phyloP scores from a whole-genome alignment of 2,329 filamentous ascomycete genomes.

The Ambrosiella cleistominuta region DNA sequence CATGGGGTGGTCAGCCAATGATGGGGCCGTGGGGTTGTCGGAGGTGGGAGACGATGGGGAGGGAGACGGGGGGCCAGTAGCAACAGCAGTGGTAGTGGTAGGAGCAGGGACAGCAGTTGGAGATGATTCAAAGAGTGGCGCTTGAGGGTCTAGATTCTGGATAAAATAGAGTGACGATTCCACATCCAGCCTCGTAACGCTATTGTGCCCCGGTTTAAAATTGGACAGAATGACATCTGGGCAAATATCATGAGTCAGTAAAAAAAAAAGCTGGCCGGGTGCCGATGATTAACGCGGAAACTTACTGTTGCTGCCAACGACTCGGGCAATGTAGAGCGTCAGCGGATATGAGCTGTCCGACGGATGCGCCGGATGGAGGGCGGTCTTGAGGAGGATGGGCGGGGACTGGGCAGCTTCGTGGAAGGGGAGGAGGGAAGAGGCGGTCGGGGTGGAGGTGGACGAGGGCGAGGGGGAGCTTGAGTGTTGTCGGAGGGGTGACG shows the following conservation, averaged over 20 bases:
- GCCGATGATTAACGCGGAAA: slow-evolving; percentile 8
- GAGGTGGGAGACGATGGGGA: neutral
- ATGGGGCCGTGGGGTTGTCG: neutral
- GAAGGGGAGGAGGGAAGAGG: slow-evolving; percentile 8
- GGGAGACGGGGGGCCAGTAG: neutral
- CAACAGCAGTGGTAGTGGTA: neutral
- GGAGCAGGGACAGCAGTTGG: slow-evolving; percentile 14
- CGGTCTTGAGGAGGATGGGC: slow-evolving; percentile 59
- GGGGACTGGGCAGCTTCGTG: slow-evolving; percentile 59
- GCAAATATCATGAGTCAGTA: neutral
- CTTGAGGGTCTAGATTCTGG: slow-evolving; percentile 41
- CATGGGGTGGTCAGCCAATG: neutral
- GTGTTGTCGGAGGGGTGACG: slow-evolving; percentile 5
- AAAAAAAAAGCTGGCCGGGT: neutral
- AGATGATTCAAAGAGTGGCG: slow-evolving; percentile 17
- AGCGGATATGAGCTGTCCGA: slow-evolving; percentile 52
- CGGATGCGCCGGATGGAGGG: slow-evolving; percentile 67
- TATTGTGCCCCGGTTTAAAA: slow-evolving; percentile 73
- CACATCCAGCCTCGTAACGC: slow-evolving; percentile 75
- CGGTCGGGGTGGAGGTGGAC: slow-evolving; percentile 4
- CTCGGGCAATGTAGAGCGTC: slow-evolving; percentile 78
- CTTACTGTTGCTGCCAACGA: slow-evolving; percentile 75
- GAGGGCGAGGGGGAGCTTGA: neutral
- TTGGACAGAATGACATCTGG: slow-evolving; percentile 83
- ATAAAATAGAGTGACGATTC: slow-evolving; percentile 80